Percentiles rank a stretch among this genome's conserved stretches.
phyloP scores from a whole-genome alignment of 176 grass and related monocot species.

The Avena eriantha region DNA sequence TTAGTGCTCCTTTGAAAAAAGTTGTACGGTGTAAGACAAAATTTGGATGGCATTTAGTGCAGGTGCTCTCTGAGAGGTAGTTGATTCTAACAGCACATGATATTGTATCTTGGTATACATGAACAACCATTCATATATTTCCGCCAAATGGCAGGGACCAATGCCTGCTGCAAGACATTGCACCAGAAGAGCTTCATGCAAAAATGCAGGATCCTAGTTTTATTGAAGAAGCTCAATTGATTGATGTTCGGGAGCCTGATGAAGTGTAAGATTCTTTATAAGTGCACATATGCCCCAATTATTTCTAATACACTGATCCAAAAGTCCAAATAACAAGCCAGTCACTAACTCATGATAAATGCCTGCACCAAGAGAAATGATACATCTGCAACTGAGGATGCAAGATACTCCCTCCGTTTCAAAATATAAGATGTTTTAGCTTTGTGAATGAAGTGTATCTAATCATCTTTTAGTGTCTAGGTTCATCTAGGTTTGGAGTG shows the following conservation, averaged over 20 bases:
- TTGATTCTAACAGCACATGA: background rate
- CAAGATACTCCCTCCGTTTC: background rate
- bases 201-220: conserved; percentile 95
- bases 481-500: no score
- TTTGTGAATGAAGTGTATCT: no score
- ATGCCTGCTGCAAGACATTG: conserved; percentile 81
- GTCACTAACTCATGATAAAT: conserved; percentile 13
- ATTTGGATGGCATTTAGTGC: conserved; percentile 98
- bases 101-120: conserved; percentile 15
- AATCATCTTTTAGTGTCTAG: no score
- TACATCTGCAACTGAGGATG: background rate
- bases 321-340: background rate
- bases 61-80: conserved; percentile 99
- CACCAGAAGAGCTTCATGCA: conserved; percentile 73
- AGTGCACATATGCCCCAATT: conserved; percentile 1
- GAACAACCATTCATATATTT: conserved; percentile 19
- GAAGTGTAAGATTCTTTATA: conserved; percentile 73
- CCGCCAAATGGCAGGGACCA: conserved; percentile 65
- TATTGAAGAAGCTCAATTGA: conserved; percentile 84
- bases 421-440: no score
- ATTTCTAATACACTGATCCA: background rate
- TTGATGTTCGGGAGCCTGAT: conserved; percentile 95
- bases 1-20: conserved; percentile 90
- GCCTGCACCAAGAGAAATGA: background rate
- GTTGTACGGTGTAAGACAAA: conserved; percentile 94